Evolutionary conservation across 2,329 filamentous ascomycete genomes (phyloP).

Genomic region (Paecilomyces formosus): DNA sequence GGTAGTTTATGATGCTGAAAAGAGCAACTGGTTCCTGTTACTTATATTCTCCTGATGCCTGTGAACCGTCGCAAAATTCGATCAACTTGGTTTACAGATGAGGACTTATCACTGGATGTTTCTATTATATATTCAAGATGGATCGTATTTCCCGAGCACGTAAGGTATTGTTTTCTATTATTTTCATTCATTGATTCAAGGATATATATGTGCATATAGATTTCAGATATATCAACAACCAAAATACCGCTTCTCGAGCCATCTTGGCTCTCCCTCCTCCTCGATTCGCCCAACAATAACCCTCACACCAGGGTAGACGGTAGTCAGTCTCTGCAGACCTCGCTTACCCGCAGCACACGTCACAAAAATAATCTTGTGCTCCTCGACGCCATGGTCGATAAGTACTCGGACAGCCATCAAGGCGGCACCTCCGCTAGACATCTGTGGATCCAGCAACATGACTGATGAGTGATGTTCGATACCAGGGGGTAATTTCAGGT

Average conservation of each 20-base stretch:
- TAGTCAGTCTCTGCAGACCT: constrained; percentile 75
- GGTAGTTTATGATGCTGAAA: too few relatives aligned
- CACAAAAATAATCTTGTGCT: constrained; percentile 81
- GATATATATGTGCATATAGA: not conserved
- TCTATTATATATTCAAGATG: too few relatives aligned
- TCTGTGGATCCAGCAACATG: constrained; percentile 83
- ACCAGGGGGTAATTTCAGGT: constrained; percentile 68
- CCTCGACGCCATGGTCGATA: constrained; percentile 81
- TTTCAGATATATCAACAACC: constrained; percentile 55
- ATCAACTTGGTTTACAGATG: too few relatives aligned
- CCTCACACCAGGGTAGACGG: constrained; percentile 79
- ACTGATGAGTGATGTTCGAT: constrained; percentile 72
- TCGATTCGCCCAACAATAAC: constrained; percentile 80
- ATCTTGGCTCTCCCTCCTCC: constrained; percentile 74
- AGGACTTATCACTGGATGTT: too few relatives aligned
- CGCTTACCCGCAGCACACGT: constrained; percentile 83
- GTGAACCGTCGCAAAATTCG: not conserved
- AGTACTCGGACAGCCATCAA: constrained; percentile 96
- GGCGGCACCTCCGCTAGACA: constrained; percentile 78
- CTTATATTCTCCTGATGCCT: not conserved
- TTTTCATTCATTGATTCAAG: constrained; percentile 4
- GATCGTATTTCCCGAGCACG: not conserved
- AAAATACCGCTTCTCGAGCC: constrained; percentile 86
- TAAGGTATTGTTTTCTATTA: not conserved
- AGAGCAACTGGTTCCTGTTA: too few relatives aligned